Evolutionary conservation across 192 early-diverging fungal species (phyloP), one percentile per base, ranked within the genome.

Genomic region (Globomyces pollinis-pini): DNA sequence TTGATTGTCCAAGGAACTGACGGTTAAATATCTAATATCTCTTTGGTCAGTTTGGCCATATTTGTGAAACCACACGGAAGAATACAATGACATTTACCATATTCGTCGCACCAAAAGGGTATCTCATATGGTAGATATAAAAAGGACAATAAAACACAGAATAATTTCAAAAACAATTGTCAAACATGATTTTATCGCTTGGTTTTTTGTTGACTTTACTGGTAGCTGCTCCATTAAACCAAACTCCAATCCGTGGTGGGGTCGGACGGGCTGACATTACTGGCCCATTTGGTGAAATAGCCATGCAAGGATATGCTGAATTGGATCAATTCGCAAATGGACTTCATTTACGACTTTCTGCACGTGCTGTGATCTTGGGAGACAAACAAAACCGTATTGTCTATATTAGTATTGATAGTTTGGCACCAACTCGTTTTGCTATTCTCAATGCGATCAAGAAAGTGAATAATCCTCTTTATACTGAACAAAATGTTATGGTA

Each of bases 301-400:
- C 51, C 30, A 62, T 77, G 71, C 57, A 58, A 43, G 69, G 75
- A n/a, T 77, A 77, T 53, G 75, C 72, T 23, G 38, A 57, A 4
- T 21, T 75, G 1, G 52, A 31, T 7, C 62, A 75, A 21, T 45
- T 44, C 28, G 68, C 72, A 5, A 71, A 72, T 42, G 75, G 75
- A 13, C 57, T 77, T 38, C 69, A 74, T 41, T 30, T 67, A 9
- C 38, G 69, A 9, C 34, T 72, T 8, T 42, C 60, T 9, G 65
- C 72, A 24, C 54, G 69, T 9, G 65, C 63, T 38, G n/a, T 65
- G 4, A 30, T 60, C 1, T 29, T 43, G 5, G 29, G 24, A 8
- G 12, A 11, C 8, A 6, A 20, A 13, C 2, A 1, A 1, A 34
- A 32, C 12, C 8, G 75, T 2, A 57, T 68, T 1, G 75, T 74